phyloP scores from a whole-genome alignment of 108 stramenopile genomes.

The Aureococcus anophagefferens region DNA sequence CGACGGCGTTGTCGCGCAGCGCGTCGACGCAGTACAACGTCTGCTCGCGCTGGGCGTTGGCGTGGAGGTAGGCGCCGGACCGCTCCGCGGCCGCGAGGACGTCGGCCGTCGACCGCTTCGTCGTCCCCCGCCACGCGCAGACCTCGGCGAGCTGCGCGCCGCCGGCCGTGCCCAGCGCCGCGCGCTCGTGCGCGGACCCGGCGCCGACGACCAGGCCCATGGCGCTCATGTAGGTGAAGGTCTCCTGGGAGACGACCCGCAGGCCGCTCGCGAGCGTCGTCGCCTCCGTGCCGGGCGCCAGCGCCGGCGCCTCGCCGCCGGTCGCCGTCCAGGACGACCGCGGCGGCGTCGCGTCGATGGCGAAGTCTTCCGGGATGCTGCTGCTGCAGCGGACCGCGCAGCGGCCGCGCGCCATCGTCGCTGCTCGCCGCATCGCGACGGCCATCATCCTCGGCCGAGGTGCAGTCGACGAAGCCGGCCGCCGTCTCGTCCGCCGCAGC shows the following conservation, averaged over 20 bases:
- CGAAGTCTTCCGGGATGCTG: too few relatives aligned
- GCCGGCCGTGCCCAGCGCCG: conserved; percentile 37
- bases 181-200: conserved; percentile 65
- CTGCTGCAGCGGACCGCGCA: too few relatives aligned
- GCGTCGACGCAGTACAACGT: conserved; percentile 83
- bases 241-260: conserved; percentile 74
- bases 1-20: conserved; percentile 65
- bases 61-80: conserved; percentile 65
- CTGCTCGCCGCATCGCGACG: too few relatives aligned
- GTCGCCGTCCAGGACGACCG: conserved; percentile 18
- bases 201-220: conserved; percentile 61
- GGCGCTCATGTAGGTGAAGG: conserved; percentile 60
- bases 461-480: too few relatives aligned
- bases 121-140: conserved; percentile 71
- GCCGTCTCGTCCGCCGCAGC: too few relatives aligned
- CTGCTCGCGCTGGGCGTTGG: conserved; percentile 72
- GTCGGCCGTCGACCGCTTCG: conserved; percentile 28
- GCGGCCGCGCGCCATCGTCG: too few relatives aligned
- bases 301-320: conserved; percentile 31
- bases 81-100: conserved; percentile 49
- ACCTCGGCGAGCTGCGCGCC: conserved; percentile 79
- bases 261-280: conserved; percentile 73
- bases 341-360: too few relatives aligned
- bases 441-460: too few relatives aligned
- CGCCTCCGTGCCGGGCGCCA: conserved; percentile 53